Conservation (phyloP, 257 asterid species). For the Solanum bukasovii region DNA sequence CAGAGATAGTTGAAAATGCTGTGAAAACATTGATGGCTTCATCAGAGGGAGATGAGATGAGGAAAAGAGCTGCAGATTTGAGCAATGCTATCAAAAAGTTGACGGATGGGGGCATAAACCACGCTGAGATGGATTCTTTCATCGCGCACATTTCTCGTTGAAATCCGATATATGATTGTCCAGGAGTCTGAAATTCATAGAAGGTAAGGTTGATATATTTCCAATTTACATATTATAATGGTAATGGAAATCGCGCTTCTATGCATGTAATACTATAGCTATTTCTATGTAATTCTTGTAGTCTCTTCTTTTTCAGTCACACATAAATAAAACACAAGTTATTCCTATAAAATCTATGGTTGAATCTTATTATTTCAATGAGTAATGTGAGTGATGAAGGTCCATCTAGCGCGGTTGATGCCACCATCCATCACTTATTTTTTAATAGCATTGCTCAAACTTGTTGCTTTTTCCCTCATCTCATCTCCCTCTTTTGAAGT, state of each 20-base stretch:
- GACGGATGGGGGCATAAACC: constrained; percentile 22
- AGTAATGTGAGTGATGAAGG: not conserved
- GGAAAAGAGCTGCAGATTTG: constrained; percentile 32
- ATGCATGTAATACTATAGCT: not conserved
- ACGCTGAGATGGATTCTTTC: constrained; percentile 27
- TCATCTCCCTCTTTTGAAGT: not conserved
- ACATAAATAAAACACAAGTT: not conserved
- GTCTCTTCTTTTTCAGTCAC: not conserved
- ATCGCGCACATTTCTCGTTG: constrained; percentile 16
- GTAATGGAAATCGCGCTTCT: not conserved
- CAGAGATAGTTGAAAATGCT: constrained; percentile 10
- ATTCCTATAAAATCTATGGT: not conserved
- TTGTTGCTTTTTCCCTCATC: not conserved
- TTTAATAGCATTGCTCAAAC: not conserved
- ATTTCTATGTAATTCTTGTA: not conserved
- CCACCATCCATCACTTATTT: not conserved
- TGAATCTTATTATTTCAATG: not conserved
- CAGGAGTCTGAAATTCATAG: not conserved
- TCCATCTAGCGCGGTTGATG: not conserved
- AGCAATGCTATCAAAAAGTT: constrained; percentile 27
- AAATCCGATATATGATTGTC: not conserved
- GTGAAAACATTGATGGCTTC: constrained; percentile 25
- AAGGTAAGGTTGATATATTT: not conserved
- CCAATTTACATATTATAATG: not conserved
- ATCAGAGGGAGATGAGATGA: constrained; percentile 24